Percentiles rank a stretch among this genome's conserved stretches.
Conservation (phyloP, 495 filamentous ascomycete genomes). For the Penicillium riverlandense region DNA sequence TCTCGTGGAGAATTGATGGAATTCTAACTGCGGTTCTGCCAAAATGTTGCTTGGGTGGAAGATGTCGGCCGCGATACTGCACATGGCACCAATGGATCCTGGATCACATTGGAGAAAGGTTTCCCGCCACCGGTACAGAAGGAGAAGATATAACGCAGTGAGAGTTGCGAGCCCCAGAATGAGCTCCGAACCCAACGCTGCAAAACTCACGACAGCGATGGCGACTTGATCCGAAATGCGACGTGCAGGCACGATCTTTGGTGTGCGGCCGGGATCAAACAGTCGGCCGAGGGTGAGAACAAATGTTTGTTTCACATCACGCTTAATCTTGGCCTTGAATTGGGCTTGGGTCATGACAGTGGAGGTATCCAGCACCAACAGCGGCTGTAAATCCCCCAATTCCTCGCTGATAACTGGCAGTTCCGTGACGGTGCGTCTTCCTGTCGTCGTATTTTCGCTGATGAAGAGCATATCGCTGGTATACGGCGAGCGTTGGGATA, state of each 20-base stretch:
- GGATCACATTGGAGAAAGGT: conserved; percentile 34
- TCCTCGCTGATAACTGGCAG: conserved; percentile 32
- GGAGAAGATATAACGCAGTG: conserved; percentile 21
- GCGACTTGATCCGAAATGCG: conserved; percentile 22
- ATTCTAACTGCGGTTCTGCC: conserved; percentile 19
- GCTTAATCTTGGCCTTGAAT: conserved; percentile 23
- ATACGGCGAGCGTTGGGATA: conserved; percentile 28
- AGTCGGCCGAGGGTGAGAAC: conserved; percentile 28
- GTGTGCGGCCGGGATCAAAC: conserved; percentile 23
- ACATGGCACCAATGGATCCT: conserved; percentile 36
- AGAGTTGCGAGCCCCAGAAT: conserved; percentile 20
- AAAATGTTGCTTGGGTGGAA: conserved; percentile 28
- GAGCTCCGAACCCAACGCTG: conserved; percentile 25
- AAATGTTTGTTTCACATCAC: conserved; percentile 29
- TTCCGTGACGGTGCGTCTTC: conserved; percentile 23
- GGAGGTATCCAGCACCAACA: conserved; percentile 27
- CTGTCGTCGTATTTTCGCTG: conserved; percentile 21
- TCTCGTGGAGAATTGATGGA: conserved; percentile 33
- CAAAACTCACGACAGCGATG: conserved; percentile 26
- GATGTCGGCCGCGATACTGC: conserved; percentile 31
- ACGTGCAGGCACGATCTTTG: conserved; percentile 16
- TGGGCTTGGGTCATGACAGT: conserved; percentile 24
- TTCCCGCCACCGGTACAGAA: conserved; percentile 21
- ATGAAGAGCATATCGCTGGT: conserved; percentile 36
- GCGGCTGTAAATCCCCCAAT: conserved; percentile 25